These are phyloP conservation scores for Lactuca sativa DNA, from an alignment of 129 eudicot genomes.

Conservation along the genomic window DNA sequence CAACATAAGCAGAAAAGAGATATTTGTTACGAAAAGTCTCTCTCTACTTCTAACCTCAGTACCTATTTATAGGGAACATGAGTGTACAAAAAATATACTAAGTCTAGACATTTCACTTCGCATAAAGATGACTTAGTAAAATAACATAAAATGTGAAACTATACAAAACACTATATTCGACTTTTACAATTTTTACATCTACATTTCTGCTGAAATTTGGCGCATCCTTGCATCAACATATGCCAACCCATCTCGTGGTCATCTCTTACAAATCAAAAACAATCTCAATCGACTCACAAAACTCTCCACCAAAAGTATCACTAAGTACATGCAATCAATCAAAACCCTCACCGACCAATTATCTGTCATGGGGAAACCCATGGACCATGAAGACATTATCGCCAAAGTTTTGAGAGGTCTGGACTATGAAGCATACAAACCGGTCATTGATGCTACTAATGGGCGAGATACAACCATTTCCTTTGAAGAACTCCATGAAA, in stretches of 20 bases:
- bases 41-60: too few species aligned
- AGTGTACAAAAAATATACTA: too few species aligned
- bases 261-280: not conserved
- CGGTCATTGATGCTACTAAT: not conserved
- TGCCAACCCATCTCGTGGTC: not conserved
- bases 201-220: not conserved
- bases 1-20: too few species aligned
- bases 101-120: too few species aligned
- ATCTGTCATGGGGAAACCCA: not conserved
- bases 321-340: constrained; percentile 12
- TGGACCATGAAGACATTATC: constrained; percentile 1
- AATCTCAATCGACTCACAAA: not conserved
- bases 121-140: too few species aligned
- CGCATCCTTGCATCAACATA: not conserved
- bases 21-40: too few species aligned
- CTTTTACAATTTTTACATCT: too few species aligned
- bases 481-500: constrained; percentile 16
- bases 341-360: not conserved
- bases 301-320: not conserved
- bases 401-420: not conserved
- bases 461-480: constrained; percentile 4
- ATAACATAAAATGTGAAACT: too few species aligned
- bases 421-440: not conserved
- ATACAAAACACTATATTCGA: too few species aligned
- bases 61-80: too few species aligned